Conservation (phyloP, 2,329 filamentous ascomycete genomes). For the Coleophoma cylindrospora region DNA sequence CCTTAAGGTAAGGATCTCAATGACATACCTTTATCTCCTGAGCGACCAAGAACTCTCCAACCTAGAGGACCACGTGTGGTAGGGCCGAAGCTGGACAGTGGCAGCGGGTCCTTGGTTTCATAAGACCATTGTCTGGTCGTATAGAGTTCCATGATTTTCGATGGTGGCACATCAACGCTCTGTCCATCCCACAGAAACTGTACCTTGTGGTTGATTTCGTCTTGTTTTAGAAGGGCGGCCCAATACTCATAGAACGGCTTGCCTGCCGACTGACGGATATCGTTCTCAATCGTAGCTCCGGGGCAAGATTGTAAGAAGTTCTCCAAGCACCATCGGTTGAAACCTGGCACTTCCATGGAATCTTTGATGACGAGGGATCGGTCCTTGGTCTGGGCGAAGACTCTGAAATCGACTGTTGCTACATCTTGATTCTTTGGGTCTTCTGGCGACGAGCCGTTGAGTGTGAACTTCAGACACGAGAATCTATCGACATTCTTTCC, state of each 20-base stretch:
- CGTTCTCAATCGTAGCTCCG: slow-evolving; percentile 33
- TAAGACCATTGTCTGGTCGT: slow-evolving; percentile 14
- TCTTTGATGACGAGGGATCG: slow-evolving; percentile 34
- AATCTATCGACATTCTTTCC: slow-evolving; percentile 25
- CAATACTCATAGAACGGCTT: slow-evolving; percentile 23
- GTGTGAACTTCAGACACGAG: slow-evolving; percentile 29
- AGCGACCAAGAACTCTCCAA: slow-evolving; percentile 28
- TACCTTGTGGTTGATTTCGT: slow-evolving; percentile 14
- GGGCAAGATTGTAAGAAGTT: slow-evolving; percentile 26
- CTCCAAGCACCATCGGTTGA: slow-evolving; percentile 11
- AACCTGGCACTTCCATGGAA: slow-evolving; percentile 23
- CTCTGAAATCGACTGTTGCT: slow-evolving; percentile 42
- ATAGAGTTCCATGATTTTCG: slow-evolving; percentile 4
- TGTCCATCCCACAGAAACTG: slow-evolving; percentile 23
- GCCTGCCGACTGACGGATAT: slow-evolving; percentile 31
- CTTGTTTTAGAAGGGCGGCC: slow-evolving; percentile 21
- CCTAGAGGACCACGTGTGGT: slow-evolving; percentile 22
- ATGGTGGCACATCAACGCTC: slow-evolving; percentile 9
- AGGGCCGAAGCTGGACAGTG: slow-evolving; percentile 19
- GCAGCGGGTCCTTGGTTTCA: slow-evolving; percentile 9
- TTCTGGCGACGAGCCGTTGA: slow-evolving; percentile 31
- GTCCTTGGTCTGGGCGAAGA: slow-evolving; percentile 40
- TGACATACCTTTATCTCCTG: slow-evolving; percentile 27
- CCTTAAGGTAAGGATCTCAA: too few species aligned
- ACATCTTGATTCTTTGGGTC: slow-evolving; percentile 38